A percentile compares a stretch with the other conserved stretches of the same genome.
These are phyloP conservation scores for Fusarium temperatum DNA, from an alignment of 2,329 filamentous ascomycete species.

Conservation along the genomic window DNA sequence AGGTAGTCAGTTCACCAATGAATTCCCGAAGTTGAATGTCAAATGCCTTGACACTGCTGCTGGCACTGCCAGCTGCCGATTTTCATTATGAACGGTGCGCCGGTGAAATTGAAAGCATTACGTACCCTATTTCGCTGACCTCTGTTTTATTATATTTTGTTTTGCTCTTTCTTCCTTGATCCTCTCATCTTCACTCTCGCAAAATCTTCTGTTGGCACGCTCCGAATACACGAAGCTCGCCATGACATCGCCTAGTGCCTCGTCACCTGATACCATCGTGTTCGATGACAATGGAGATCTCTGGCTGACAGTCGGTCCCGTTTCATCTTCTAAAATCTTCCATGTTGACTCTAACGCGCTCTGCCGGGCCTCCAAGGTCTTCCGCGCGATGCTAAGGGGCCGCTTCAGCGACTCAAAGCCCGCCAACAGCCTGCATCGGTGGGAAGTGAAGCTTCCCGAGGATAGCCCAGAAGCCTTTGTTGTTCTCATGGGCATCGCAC, in stretches of 20 bases:
- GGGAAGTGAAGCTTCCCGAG: not conserved
- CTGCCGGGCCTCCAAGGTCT: not conserved
- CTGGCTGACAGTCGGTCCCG: not conserved
- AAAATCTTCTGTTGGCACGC: not conserved
- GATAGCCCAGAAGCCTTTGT: not conserved
- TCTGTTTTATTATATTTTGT: not conserved
- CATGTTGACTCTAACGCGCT: not conserved
- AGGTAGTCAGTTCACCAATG: not conserved
- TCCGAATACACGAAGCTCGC: not conserved
- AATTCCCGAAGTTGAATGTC: not conserved
- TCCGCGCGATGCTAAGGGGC: not conserved
- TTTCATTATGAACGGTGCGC: too few species aligned
- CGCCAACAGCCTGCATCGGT: not conserved
- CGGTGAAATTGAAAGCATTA: not conserved
- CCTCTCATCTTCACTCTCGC: not conserved
- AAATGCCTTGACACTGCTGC: not conserved
- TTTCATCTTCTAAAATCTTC: not conserved
- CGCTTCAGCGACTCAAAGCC: not conserved
- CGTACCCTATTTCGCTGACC: not conserved
- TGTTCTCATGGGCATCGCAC: not conserved
- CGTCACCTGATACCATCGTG: not conserved
- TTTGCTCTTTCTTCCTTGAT: not conserved
- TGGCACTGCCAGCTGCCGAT: not conserved
- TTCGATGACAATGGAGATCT: not conserved
- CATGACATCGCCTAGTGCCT: not conserved